Conservation (phyloP, 2,329 filamentous ascomycete species). For the Alternaria conjuncta region DNA sequence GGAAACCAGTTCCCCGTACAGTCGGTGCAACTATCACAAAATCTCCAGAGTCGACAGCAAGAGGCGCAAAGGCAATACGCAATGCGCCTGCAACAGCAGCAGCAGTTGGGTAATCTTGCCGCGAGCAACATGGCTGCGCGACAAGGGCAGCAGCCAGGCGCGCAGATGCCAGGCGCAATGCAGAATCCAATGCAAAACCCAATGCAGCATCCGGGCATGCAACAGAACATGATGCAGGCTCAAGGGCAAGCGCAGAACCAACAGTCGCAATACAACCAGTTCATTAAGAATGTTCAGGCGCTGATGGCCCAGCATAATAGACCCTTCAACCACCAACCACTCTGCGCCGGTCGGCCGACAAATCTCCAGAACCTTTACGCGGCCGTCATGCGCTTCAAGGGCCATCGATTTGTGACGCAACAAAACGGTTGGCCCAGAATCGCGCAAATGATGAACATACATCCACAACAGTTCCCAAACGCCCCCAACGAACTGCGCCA, state of each 20-base stretch:
- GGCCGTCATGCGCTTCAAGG: conserved; percentile 76
- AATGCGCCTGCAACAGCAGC: conserved; percentile 77
- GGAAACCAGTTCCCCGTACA: conserved; percentile 54
- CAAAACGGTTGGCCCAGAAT: conserved; percentile 77
- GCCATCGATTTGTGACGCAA: conserved; percentile 74
- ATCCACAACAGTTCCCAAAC: conserved; percentile 58
- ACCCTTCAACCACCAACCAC: conserved; percentile 75
- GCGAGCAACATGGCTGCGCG: conserved; percentile 49
- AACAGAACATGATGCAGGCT: conserved; percentile 37
- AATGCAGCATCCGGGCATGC: conserved; percentile 39
- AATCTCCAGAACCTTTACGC: conserved; percentile 80
- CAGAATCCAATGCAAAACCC: conserved; percentile 23
- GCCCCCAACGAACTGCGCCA: conserved; percentile 73
- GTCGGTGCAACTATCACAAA: conserved; percentile 57
- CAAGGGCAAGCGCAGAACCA: conserved; percentile 23
- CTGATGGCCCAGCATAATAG: conserved; percentile 79
- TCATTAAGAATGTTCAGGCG: conserved; percentile 73
- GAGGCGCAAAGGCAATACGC: conserved; percentile 83
- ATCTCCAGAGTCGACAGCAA: conserved; percentile 57
- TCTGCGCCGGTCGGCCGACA: conserved; percentile 75
- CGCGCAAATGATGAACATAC: conserved; percentile 59
- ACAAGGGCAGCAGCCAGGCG: conserved; percentile 46
- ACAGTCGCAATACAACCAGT: conserved; percentile 36
- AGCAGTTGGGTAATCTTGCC: conserved; percentile 59
- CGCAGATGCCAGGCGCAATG: conserved; percentile 44